Conservation (phyloP, 805 yeast species). For the Priceomyces castillae region DNA sequence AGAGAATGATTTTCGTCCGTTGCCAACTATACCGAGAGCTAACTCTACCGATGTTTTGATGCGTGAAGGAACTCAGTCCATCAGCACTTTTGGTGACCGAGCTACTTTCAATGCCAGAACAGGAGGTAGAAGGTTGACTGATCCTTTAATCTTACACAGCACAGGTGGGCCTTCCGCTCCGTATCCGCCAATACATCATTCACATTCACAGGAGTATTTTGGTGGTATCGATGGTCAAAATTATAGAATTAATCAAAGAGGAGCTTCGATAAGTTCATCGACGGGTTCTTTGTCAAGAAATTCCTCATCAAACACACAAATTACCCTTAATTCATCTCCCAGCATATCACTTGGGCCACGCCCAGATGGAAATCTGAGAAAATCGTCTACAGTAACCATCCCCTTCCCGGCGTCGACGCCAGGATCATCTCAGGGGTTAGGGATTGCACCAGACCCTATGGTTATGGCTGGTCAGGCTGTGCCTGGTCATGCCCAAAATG, state of each 20-base stretch:
- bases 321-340: constrained; percentile 5
- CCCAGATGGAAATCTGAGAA: constrained; percentile 2
- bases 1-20: neutral
- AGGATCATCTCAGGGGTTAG: constrained; percentile 1
- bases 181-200: neutral
- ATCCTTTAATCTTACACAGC: constrained; percentile 5
- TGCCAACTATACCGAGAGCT: neutral
- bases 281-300: constrained; percentile 8
- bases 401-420: neutral
- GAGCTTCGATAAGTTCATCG: constrained; percentile 9
- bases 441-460: neutral
- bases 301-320: constrained; percentile 6
- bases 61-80: neutral
- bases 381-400: constrained; percentile 1
- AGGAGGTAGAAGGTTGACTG: constrained; percentile 5
- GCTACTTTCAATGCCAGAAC: neutral
- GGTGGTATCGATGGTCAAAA: constrained; percentile 2
- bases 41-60: constrained; percentile 1
- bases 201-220: neutral
- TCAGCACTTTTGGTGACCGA: neutral
- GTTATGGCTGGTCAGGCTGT: neutral
- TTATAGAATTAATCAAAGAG: constrained; percentile 5
- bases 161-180: neutral
- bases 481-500: neutral
- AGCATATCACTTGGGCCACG: constrained; percentile 2